Conservation (phyloP, 495 filamentous ascomycete species). For the Trichoderma reesei region DNA sequence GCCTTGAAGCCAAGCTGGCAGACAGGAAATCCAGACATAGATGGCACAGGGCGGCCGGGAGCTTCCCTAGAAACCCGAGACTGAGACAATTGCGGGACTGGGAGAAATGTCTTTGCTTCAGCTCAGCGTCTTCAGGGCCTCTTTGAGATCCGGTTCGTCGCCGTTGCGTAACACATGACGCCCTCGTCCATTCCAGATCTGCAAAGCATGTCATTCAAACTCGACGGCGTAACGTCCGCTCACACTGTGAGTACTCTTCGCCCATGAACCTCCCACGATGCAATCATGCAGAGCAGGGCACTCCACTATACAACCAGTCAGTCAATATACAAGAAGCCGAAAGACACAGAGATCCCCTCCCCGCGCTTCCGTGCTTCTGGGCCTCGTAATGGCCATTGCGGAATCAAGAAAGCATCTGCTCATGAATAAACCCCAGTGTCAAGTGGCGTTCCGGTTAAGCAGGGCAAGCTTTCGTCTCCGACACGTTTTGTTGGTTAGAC, state of each 20-base stretch:
- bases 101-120: neutral
- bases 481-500: no score
- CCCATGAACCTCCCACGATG: neutral
- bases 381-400: no score
- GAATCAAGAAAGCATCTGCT: no score
- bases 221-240: neutral
- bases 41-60: neutral
- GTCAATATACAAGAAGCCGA: no score
- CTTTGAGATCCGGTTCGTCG: neutral
- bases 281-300: neutral
- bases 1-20: neutral
- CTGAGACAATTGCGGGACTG: neutral
- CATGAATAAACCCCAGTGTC: no score
- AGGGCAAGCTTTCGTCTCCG: no score
- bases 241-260: neutral
- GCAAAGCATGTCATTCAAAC: neutral
- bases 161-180: slow-evolving; percentile 1
- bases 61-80: neutral
- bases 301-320: no score
- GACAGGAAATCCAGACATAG: neutral
- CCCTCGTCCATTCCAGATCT: neutral
- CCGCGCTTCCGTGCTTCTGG: no score
- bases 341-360: no score
- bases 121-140: neutral
- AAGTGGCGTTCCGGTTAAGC: no score